These are phyloP conservation scores for Trichoderma sp. DNA, from an alignment of 2,329 filamentous ascomycete species.

Conservation along the genomic window DNA sequence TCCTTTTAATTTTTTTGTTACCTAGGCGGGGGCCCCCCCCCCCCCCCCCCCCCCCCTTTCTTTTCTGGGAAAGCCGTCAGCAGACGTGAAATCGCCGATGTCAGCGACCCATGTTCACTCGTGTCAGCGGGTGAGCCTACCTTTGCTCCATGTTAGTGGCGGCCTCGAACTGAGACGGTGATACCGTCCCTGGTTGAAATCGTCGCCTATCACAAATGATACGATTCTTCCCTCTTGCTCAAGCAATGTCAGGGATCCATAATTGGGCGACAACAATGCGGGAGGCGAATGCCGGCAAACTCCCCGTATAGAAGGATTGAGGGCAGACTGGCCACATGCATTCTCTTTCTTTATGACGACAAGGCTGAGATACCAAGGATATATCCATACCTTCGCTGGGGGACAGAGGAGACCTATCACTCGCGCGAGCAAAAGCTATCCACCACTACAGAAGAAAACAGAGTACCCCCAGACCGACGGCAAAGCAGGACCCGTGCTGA, in stretches of 20 bases:
- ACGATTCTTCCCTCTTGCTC: neutral
- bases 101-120: neutral
- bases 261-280: neutral
- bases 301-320: neutral
- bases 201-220: neutral
- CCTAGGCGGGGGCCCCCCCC: no score
- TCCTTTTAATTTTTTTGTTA: no score
- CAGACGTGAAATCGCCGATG: conserved; percentile 14
- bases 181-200: neutral
- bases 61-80: conserved; percentile 2
- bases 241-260: neutral
- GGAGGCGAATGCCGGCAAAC: neutral
- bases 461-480: neutral
- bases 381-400: neutral
- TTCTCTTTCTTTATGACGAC: neutral
- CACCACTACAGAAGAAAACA: neutral
- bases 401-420: no score
- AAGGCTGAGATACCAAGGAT: neutral
- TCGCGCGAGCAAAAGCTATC: no score
- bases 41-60: conserved; percentile 10
- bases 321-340: neutral
- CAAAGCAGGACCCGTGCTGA: neutral
- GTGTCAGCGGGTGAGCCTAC: conserved; percentile 7
- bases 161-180: neutral
- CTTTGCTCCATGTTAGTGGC: neutral